These are phyloP conservation scores for Bifiguratus adelaidae DNA, from an alignment of 192 early-diverging fungal species.

Conservation along the genomic window DNA sequence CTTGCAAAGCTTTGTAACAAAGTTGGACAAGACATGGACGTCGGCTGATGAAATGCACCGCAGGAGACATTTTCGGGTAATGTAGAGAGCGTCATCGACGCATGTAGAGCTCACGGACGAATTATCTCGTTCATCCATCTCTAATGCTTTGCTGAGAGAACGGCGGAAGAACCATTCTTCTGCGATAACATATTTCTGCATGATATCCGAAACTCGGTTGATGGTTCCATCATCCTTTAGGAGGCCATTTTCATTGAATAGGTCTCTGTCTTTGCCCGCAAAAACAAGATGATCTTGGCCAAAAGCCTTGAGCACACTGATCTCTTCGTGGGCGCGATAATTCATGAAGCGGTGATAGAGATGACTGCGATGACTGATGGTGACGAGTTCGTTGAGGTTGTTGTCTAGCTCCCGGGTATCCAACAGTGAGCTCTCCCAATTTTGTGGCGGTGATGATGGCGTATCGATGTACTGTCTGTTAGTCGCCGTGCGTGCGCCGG, in stretches of 20 bases:
- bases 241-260: constrained; percentile 43
- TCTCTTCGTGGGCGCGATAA: constrained; percentile 51
- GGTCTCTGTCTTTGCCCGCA: constrained; percentile 22
- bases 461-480: too few relatives aligned
- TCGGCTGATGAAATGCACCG: constrained; percentile 67
- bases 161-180: constrained; percentile 64
- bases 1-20: constrained; percentile 54
- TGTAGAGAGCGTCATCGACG: constrained; percentile 93
- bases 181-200: constrained; percentile 57
- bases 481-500: too few relatives aligned
- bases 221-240: constrained; percentile 43
- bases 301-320: constrained; percentile 14
- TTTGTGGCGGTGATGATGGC: background rate
- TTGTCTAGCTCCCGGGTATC: constrained; percentile 73
- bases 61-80: constrained; percentile 63
- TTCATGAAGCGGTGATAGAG: constrained; percentile 80
- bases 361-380: constrained; percentile 66
- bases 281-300: constrained; percentile 8
- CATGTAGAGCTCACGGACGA: constrained; percentile 36
- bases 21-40: constrained; percentile 51
- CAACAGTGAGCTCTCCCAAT: constrained; percentile 21
- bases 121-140: background rate
- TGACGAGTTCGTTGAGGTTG: constrained; percentile 71
- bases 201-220: constrained; percentile 45
- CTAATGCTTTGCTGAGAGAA: background rate